phyloP scores from a whole-genome alignment of 2,329 filamentous ascomycete species.

The Microcyclosporella mali region DNA sequence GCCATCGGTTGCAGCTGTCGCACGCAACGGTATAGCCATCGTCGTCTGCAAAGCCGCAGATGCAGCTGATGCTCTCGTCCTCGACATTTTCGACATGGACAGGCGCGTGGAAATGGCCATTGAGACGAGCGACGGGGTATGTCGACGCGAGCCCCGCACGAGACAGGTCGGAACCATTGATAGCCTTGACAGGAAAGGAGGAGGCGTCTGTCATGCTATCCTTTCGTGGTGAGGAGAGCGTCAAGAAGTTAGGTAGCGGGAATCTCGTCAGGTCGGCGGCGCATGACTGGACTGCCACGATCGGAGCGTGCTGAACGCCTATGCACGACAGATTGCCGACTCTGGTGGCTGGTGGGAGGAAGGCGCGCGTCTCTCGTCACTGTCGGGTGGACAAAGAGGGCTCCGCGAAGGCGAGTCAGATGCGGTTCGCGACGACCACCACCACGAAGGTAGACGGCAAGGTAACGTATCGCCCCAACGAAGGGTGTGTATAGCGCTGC shows the following conservation, averaged over 20 bases:
- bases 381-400: conserved; percentile 10
- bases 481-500: conserved; percentile 3
- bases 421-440: conserved; percentile 5
- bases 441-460: background rate
- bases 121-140: conserved; percentile 22
- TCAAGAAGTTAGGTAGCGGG: conserved; percentile 28
- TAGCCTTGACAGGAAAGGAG: conserved; percentile 28
- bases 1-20: conserved; percentile 94
- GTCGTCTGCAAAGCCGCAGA: conserved; percentile 87
- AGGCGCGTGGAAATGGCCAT: conserved; percentile 19
- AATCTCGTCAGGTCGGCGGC: conserved; percentile 27
- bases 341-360: conserved; percentile 9
- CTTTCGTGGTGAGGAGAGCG: conserved; percentile 22
- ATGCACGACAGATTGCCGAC: conserved; percentile 7
- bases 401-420: conserved; percentile 10
- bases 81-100: conserved; percentile 34
- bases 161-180: conserved; percentile 26
- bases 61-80: conserved; percentile 94
- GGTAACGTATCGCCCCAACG: conserved; percentile 2
- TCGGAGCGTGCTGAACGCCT: conserved; percentile 13
- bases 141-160: conserved; percentile 22
- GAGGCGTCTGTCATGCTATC: conserved; percentile 35
- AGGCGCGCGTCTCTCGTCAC: conserved; percentile 11
- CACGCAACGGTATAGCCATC: conserved; percentile 97
- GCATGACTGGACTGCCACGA: conserved; percentile 31